These are phyloP conservation scores for Torulaspora gathmanii DNA, from an alignment of 805 yeast genomes.

Conservation along the genomic window DNA sequence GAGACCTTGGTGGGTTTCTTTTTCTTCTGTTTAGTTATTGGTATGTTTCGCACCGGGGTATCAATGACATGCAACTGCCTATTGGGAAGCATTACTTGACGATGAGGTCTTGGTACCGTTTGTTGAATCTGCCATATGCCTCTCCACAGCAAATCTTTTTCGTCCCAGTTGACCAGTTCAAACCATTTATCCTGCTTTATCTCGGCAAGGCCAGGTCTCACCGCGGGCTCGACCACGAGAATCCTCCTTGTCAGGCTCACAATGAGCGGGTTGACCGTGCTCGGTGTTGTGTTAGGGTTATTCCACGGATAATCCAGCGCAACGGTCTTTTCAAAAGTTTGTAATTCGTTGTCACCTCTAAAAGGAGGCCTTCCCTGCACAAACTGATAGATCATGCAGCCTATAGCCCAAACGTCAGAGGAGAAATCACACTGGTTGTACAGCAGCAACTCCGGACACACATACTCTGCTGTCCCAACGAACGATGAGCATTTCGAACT, in stretches of 20 bases:
- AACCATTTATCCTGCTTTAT: constrained; percentile 74
- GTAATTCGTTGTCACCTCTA: constrained; percentile 78
- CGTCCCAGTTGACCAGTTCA: constrained; percentile 58
- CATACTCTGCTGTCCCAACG: constrained; percentile 97
- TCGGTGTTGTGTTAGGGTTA: constrained; percentile 4
- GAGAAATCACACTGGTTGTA: constrained; percentile 77
- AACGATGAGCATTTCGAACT: constrained; percentile 53
- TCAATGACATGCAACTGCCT: constrained; percentile 31
- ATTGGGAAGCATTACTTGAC: constrained; percentile 17
- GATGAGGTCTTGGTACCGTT: constrained; percentile 16
- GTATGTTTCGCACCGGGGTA: constrained; percentile 27
- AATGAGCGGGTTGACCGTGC: constrained; percentile 47
- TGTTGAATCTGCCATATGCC: constrained; percentile 56
- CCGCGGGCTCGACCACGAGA: constrained; percentile 64
- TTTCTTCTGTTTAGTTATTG: constrained; percentile 29
- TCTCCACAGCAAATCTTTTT: constrained; percentile 66
- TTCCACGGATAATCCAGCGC: constrained; percentile 66
- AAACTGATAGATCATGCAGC: constrained; percentile 81
- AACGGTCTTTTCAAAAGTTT: constrained; percentile 85
- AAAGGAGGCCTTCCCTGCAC: constrained; percentile 84
- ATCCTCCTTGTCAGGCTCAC: constrained; percentile 64
- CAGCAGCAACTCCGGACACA: constrained; percentile 82
- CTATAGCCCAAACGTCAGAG: constrained; percentile 91
- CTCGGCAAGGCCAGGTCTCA: constrained; percentile 52
- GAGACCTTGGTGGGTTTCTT: constrained; percentile 31